Evolutionary conservation across 495 filamentous ascomycete species (phyloP), one percentile per base, ranked within the genome.

Genomic region (Xylaria longipes): DNA sequence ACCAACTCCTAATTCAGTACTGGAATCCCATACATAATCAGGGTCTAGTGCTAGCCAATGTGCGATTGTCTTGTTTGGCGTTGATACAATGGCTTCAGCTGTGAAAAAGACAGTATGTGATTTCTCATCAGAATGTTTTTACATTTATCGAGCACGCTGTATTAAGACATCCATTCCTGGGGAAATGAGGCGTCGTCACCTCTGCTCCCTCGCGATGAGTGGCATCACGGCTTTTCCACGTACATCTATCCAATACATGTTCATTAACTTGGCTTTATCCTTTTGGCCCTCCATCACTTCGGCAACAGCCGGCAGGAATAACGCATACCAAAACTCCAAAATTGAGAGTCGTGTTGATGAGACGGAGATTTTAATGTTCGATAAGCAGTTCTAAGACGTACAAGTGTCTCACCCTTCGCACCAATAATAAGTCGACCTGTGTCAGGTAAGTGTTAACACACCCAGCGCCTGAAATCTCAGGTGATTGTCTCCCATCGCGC

Each of bases 251-350:
- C 17, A 43, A 43, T 50, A 43, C 33, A 45, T 67, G 12, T 33
- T 5, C 25, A 22, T 48, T 45, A 63, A 12, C 35, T 27, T 27
- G 5, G 41, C 11, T 14, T 35, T 31, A 17, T 1, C 66, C 12
- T 20, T 37, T 69, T 43, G 14, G 8, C 54, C 52, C n/a, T n/a
- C 37, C 41, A 48, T 69, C 12, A 27, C 54, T 63, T 70, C 35
- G 67, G 54, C 43, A 70, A 64, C 68, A 45, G 35, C 33, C 68
- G 68, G 25, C 58, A 52, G 68, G 20, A 31, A 20, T 14, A 3
- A 29, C n/a, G 12, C 57, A 69, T 62, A 20, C 29, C 46, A 43
- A n/a, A 46, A 41, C 15, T 67, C n/a, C 68, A 6, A 6, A 62
- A 46, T 29, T 41, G n/a, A 37, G 41, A 48, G 20, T 20, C 5